Evolutionary conservation across 495 filamentous ascomycete genomes (phyloP).

Genomic region (Parathielavia appendiculata): DNA sequence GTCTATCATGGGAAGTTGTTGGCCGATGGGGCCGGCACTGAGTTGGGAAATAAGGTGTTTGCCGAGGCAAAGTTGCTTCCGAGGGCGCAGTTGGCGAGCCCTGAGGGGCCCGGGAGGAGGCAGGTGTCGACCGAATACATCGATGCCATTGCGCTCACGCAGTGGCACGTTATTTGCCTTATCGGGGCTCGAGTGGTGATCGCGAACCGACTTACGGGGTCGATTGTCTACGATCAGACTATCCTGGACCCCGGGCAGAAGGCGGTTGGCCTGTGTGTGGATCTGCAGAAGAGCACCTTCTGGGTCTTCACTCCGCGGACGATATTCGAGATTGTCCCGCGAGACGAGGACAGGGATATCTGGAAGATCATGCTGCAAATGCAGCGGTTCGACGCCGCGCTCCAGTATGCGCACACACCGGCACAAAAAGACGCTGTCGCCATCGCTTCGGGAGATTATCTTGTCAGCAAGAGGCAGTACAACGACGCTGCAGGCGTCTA

Average conservation of each 20-base stretch:
- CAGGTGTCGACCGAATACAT: constrained; percentile 64
- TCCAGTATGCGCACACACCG: constrained; percentile 66
- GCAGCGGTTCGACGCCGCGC: constrained; percentile 81
- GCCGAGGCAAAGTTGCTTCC: constrained; percentile 68
- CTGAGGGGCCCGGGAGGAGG: constrained; percentile 59
- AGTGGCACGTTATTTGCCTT: constrained; percentile 87
- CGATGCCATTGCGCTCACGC: constrained; percentile 75
- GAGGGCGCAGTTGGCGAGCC: constrained; percentile 61
- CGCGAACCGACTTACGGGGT: constrained; percentile 78
- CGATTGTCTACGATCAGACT: constrained; percentile 76
- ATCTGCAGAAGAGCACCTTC: constrained; percentile 88
- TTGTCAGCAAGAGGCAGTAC: constrained; percentile 72
- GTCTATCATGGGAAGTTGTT: constrained; percentile 79
- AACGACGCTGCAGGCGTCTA: constrained; percentile 83
- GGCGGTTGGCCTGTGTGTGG: constrained; percentile 73
- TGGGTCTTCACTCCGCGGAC: constrained; percentile 90
- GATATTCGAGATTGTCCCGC: constrained; percentile 87
- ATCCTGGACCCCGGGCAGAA: constrained; percentile 77
- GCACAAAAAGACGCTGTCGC: constrained; percentile 84
- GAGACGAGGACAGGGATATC: constrained; percentile 85
- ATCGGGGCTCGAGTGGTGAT: constrained; percentile 76
- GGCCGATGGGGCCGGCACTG: constrained; percentile 36
- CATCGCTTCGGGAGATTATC: constrained; percentile 81
- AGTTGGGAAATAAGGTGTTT: constrained; percentile 63
- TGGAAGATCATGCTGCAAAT: constrained; percentile 86